Evolutionary conservation across 106 monocot species (phyloP).

Genomic region (Dendrobium nobile): DNA sequence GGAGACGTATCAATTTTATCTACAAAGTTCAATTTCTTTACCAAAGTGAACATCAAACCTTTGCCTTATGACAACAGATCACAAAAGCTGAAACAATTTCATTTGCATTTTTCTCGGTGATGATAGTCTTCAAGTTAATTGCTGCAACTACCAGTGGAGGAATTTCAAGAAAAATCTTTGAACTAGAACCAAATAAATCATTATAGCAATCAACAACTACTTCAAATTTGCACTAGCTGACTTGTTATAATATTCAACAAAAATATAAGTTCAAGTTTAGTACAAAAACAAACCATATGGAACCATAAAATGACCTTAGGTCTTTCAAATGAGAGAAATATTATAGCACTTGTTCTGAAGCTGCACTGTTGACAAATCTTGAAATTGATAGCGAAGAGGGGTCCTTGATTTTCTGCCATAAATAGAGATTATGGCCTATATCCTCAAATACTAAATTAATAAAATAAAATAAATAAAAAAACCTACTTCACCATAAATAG

Average conservation of each 20-base stretch:
- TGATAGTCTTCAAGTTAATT: slow-evolving; percentile 86
- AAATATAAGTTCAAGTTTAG: background rate
- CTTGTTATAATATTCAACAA: slow-evolving; percentile 31
- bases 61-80: slow-evolving; percentile 78
- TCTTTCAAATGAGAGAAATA: background rate
- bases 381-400: slow-evolving; percentile 93
- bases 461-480: too few species aligned
- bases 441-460: too few species aligned
- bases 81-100: slow-evolving; percentile 90
- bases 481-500: too few species aligned
- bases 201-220: slow-evolving; percentile 78
- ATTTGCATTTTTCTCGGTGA: slow-evolving; percentile 59
- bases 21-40: too few species aligned
- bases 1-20: too few species aligned
- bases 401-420: slow-evolving; percentile 54
- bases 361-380: slow-evolving; percentile 46
- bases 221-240: slow-evolving; percentile 98
- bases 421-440: too few species aligned
- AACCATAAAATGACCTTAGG: background rate
- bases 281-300: background rate
- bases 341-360: slow-evolving; percentile 48
- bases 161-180: slow-evolving; percentile 54
- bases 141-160: slow-evolving; percentile 73
- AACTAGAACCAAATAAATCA: slow-evolving; percentile 43
- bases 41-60: slow-evolving; percentile 35